phyloP scores from a whole-genome alignment of 1,284 basidiomycete species.

The Puccinia coronata region DNA sequence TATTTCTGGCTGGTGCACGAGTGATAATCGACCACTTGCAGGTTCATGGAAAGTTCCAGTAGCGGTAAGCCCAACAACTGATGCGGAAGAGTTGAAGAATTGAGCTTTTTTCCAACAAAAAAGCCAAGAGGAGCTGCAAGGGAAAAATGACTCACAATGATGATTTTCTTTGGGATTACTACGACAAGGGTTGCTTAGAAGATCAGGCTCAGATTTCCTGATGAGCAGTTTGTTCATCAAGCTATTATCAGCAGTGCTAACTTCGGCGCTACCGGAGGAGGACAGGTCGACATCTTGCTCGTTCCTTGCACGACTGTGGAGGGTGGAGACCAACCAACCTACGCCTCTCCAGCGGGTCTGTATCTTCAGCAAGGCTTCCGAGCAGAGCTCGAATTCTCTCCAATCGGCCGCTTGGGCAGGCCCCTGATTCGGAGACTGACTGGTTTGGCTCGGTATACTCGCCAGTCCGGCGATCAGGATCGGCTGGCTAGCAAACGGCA shows the following conservation, averaged over 20 bases:
- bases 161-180: neutral
- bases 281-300: constrained; percentile 33
- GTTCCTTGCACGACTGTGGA: constrained; percentile 28
- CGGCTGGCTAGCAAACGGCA: constrained; percentile 32
- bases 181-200: neutral
- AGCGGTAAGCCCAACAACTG: constrained; percentile 27
- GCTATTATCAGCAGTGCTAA: constrained; percentile 28
- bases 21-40: constrained; percentile 30
- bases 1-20: constrained; percentile 17
- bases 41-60: constrained; percentile 35
- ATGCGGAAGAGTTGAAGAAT: neutral
- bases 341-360: constrained; percentile 31
- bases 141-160: neutral
- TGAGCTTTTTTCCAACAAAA: neutral
- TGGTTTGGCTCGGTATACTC: neutral
- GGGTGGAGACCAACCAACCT: constrained; percentile 27
- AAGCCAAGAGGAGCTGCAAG: neutral
- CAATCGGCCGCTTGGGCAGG: constrained; percentile 4
- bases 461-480: constrained; percentile 26
- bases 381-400: constrained; percentile 16
- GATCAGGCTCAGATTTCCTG: constrained; percentile 11
- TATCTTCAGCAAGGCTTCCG: constrained; percentile 14
- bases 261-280: constrained; percentile 21
- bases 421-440: neutral
- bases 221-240: constrained; percentile 29